Percentiles rank a stretch among this genome's conserved stretches.
These are phyloP conservation scores for Lachnellula hyalina DNA, from an alignment of 2,329 filamentous ascomycete species.

Conservation along the genomic window DNA sequence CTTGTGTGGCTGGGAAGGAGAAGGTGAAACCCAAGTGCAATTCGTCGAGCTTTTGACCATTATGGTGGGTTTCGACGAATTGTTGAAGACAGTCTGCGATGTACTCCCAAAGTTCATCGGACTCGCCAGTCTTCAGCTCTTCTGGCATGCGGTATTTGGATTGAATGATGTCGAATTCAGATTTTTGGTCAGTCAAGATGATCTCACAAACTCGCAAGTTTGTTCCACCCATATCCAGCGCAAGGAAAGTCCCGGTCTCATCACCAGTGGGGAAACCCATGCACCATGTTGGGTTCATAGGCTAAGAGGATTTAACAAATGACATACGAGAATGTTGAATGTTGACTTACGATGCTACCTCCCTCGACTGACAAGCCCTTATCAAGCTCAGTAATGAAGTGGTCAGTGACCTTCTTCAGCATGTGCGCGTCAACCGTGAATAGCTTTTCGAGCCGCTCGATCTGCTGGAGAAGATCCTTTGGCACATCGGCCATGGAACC, in stretches of 20 bases:
- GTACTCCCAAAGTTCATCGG: slow-evolving; percentile 90
- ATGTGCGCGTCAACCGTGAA: slow-evolving; percentile 75
- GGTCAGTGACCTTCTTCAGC: slow-evolving; percentile 84
- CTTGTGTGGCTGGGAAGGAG: slow-evolving; percentile 88
- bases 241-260: slow-evolving; percentile 82
- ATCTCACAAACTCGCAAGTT: slow-evolving; percentile 95
- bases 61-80: slow-evolving; percentile 83
- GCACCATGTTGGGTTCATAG: slow-evolving; percentile 98
- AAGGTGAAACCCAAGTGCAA: slow-evolving; percentile 91
- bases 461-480: slow-evolving; percentile 73
- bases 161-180: slow-evolving; percentile 90
- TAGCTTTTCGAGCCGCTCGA: slow-evolving; percentile 74
- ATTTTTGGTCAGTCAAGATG: slow-evolving; percentile 77
- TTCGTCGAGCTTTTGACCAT: slow-evolving; percentile 56
- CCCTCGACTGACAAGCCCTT: slow-evolving; percentile 85
- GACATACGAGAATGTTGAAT: neutral
- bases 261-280: slow-evolving; percentile 82
- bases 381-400: slow-evolving; percentile 82
- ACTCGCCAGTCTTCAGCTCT: slow-evolving; percentile 78
- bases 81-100: slow-evolving; percentile 88
- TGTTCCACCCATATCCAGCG: slow-evolving; percentile 93
- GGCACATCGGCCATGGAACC: slow-evolving; percentile 90
- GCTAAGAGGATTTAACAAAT: slow-evolving; percentile 45
- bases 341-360: slow-evolving; percentile 75
- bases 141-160: slow-evolving; percentile 95